Base-by-base conservation (phyloP, 2,329 filamentous ascomycete genomes). In the Alternaria consortialis region DNA sequence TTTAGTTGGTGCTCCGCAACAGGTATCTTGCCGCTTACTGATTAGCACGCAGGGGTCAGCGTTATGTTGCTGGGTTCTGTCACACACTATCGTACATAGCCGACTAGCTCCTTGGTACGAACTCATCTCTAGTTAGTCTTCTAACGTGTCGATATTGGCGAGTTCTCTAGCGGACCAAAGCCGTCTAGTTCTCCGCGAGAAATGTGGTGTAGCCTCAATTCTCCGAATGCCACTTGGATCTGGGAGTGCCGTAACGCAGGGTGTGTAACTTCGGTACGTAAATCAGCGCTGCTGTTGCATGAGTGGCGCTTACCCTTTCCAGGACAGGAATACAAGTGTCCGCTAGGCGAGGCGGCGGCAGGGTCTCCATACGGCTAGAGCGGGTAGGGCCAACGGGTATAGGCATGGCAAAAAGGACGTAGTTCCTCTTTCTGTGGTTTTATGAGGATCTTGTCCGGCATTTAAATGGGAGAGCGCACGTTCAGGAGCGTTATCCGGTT, bases 121-220 rank as follows among this genome's bases (percentile, higher is more conserved):
- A 32, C 32, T 47, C 37, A 15, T 29, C 36, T 39, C 29, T 31
- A 36, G 32, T 37, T 27, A 56, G 53, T 25, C 25, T 44, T 37
- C 13, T 32, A 60, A 47, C 57, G 42, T 39, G 56, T 46, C 42
- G 52, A 60, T 60, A 60, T 51, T 37, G 39, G 46, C 31, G 23
- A 29, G 17, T 60, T 56, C 23, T 60, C 57, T 60, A 60, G 53
- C 53, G 39, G 57, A 27, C 46, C 46, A 20, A 20, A 43, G 25
- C 31, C 31, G 44, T 56, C 29, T 40, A 32, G 32, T 39, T 27
- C 8, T 51, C 39, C 15, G 39, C 13, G 31, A 50, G 13, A 9
- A 12, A 43, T n/a, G 17, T 51, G n/a, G 31, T 60, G 57, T 32
- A 51, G 47, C 52, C 20, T 43, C 32, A 31, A 56, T 46, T 32